Evolutionary conservation across 164 flowering plant genomes (phyloP).

Genomic region (Stephania yunnanensis): DNA sequence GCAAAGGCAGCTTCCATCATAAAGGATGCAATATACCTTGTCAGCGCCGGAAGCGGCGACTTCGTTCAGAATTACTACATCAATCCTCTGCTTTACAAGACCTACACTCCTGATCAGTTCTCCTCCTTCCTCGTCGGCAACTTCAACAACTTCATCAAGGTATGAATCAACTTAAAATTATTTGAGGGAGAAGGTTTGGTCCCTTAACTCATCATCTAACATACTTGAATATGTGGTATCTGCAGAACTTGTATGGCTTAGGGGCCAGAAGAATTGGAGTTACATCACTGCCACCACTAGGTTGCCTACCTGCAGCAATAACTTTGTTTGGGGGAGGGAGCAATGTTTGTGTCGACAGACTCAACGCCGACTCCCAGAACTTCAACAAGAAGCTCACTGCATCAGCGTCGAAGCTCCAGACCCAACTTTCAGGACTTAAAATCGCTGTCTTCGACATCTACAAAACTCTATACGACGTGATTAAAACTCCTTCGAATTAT

Average conservation of each 20-base stretch:
- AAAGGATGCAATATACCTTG: constrained; percentile 53
- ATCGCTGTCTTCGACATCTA: constrained; percentile 73
- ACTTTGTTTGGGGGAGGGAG: constrained; percentile 59
- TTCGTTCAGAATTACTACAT: constrained; percentile 81
- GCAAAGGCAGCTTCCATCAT: constrained; percentile 57
- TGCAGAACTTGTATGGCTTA: constrained; percentile 53
- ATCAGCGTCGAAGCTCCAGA: constrained; percentile 42
- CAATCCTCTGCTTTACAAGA: constrained; percentile 68
- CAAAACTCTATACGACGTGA: constrained; percentile 55
- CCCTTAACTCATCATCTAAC: too few relatives aligned
- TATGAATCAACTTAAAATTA: constrained; percentile 8
- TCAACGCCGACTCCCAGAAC: constrained; percentile 58
- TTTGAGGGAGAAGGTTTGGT: too few relatives aligned
- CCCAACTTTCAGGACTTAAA: constrained; percentile 53
- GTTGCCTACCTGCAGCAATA: constrained; percentile 72
- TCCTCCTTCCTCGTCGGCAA: constrained; percentile 39
- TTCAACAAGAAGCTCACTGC: constrained; percentile 66
- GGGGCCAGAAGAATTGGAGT: constrained; percentile 89
- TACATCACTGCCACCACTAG: constrained; percentile 81
- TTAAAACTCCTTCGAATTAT: constrained; percentile 44
- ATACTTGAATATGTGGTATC: not conserved
- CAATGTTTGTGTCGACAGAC: constrained; percentile 49
- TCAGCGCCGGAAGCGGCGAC: constrained; percentile 71
- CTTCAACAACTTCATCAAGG: constrained; percentile 63
- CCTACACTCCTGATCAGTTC: constrained; percentile 64